Evolutionary conservation across 768 basidiomycete species (phyloP).

Genomic region (Mycena latifolia): DNA sequence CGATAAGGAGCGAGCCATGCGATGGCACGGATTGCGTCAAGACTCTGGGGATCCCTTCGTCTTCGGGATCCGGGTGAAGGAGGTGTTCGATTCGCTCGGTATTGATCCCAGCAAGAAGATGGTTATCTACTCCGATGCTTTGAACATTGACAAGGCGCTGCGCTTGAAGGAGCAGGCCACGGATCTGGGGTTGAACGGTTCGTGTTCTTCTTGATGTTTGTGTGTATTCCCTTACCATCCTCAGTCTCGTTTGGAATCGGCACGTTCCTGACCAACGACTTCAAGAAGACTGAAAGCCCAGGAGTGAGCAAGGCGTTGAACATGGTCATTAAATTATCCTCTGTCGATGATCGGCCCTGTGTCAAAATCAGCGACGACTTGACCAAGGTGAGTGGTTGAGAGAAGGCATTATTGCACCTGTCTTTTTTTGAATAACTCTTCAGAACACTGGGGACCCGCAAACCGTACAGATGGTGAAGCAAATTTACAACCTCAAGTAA

Average conservation of each 20-base stretch:
- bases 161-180: slow-evolving; percentile 78
- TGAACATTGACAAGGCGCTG: slow-evolving; percentile 79
- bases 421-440: neutral
- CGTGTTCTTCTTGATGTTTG: slow-evolving; percentile 22
- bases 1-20: slow-evolving; percentile 69
- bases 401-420: neutral
- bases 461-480: slow-evolving; percentile 72
- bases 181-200: slow-evolving; percentile 78
- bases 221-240: slow-evolving; percentile 10
- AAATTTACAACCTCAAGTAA: slow-evolving; percentile 53
- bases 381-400: slow-evolving; percentile 66
- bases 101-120: slow-evolving; percentile 74
- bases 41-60: slow-evolving; percentile 92
- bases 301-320: slow-evolving; percentile 87
- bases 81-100: slow-evolving; percentile 77
- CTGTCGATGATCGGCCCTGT: slow-evolving; percentile 79
- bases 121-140: slow-evolving; percentile 88
- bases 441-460: slow-evolving; percentile 79
- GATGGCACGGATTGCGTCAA: slow-evolving; percentile 90
- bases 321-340: slow-evolving; percentile 93
- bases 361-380: slow-evolving; percentile 96
- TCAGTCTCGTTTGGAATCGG: slow-evolving; percentile 94
- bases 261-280: slow-evolving; percentile 93
- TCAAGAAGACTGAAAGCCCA: slow-evolving; percentile 59
- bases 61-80: slow-evolving; percentile 83